Conservation (phyloP, 179 eudicot genomes). For the Dionaea muscipula region DNA sequence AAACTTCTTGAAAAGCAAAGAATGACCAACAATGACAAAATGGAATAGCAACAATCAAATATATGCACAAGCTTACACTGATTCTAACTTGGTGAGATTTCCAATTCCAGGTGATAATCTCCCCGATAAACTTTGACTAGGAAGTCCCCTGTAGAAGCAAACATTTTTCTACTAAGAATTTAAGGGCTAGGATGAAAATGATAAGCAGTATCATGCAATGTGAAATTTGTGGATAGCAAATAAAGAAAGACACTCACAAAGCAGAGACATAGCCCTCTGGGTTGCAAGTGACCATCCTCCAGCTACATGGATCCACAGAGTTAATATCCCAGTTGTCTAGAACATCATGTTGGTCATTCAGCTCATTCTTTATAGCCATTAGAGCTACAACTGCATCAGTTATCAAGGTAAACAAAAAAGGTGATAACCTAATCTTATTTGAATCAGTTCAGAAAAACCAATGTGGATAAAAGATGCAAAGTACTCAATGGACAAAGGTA, state of each 20-base stretch:
- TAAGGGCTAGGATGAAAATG: background rate
- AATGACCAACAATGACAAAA: no score
- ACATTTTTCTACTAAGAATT: conserved; percentile 12
- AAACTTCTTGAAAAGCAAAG: no score
- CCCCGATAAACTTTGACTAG: conserved; percentile 74
- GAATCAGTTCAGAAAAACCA: background rate
- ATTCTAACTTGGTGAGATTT: conserved; percentile 62
- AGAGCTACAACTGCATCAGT: conserved; percentile 62
- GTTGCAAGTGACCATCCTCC: conserved; percentile 82
- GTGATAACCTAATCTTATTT: background rate
- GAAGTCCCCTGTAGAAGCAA: conserved; percentile 47
- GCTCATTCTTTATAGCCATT: conserved; percentile 49
- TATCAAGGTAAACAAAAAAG: background rate
- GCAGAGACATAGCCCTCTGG: conserved; percentile 55
- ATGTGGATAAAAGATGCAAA: background rate
- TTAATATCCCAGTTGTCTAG: conserved; percentile 72
- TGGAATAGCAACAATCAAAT: background rate
- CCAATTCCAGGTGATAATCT: conserved; percentile 66
- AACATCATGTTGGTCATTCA: conserved; percentile 58
- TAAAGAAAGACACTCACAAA: conserved; percentile 42
- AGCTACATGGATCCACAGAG: conserved; percentile 86
- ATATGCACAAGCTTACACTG: conserved; percentile 35
- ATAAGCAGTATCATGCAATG: background rate
- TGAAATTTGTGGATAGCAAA: background rate
- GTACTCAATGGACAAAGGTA: background rate